Evolutionary conservation across 2,329 filamentous ascomycete species (phyloP).

Genomic region (Stagonosporopsis cucurbitacearum): DNA sequence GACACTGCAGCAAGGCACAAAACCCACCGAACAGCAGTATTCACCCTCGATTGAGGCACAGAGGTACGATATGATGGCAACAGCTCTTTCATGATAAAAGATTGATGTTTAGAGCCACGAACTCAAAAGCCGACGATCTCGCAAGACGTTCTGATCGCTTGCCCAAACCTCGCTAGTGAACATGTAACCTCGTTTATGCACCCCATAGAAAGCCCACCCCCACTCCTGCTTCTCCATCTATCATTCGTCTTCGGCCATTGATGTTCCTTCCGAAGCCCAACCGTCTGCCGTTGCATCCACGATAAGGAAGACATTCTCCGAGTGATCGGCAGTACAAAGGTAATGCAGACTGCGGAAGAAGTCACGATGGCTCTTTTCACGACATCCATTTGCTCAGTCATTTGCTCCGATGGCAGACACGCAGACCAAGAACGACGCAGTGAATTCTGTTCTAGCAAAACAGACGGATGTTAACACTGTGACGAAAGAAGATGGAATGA

Average conservation of each 20-base stretch:
- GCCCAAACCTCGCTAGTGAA: neutral
- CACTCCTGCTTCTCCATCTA: neutral
- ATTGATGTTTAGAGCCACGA: neutral
- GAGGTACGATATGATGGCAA: neutral
- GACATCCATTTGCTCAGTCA: neutral
- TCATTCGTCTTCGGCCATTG: slow-evolving; percentile 3
- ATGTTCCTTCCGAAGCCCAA: slow-evolving; percentile 1
- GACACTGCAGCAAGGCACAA: slow-evolving; percentile 8
- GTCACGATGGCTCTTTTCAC: neutral
- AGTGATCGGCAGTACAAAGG: slow-evolving; percentile 12
- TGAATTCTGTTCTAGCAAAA: neutral
- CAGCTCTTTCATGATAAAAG: slow-evolving; percentile 8
- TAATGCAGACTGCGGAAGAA: neutral
- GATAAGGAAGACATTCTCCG: slow-evolving; percentile 16
- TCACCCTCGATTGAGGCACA: neutral
- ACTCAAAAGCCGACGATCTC: slow-evolving; percentile 1
- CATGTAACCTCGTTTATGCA: slow-evolving; percentile 11
- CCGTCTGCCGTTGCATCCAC: slow-evolving; percentile 4
- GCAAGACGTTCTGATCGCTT: slow-evolving; percentile 9
- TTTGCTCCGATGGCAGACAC: neutral
- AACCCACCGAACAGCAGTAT: neutral
- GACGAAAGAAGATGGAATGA: neutral
- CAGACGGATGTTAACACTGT: neutral
- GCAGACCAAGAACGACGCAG: neutral
- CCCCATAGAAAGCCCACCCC: slow-evolving; percentile 15